Evolutionary conservation across 2,329 filamentous ascomycete species (phyloP).

Genomic region (Thermothelomyces thermophilus): DNA sequence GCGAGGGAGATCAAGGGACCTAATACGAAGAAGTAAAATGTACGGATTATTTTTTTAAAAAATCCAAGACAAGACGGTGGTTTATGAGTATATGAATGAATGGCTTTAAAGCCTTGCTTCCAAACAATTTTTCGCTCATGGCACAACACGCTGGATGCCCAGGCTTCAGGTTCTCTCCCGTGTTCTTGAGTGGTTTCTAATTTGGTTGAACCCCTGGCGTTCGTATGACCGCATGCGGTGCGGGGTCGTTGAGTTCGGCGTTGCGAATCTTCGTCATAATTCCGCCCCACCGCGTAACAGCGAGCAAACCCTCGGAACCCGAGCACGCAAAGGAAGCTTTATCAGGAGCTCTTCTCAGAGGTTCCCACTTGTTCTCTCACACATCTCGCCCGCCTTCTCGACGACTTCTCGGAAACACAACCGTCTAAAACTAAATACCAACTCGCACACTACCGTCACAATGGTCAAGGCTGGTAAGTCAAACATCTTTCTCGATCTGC

Average conservation of each 20-base stretch:
- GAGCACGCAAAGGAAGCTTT: constrained; percentile 6
- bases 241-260: constrained; percentile 17
- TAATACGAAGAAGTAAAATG: too few relatives aligned
- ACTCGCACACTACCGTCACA: constrained; percentile 51
- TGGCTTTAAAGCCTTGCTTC: not conserved
- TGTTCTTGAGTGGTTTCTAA: not conserved
- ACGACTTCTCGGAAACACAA: not conserved
- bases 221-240: constrained; percentile 21
- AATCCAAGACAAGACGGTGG: too few relatives aligned
- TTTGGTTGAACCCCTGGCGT: not conserved
- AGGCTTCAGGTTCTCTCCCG: not conserved
- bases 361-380: constrained; percentile 13
- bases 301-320: constrained; percentile 21
- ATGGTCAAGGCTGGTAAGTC: constrained; percentile 97
- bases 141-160: not conserved
- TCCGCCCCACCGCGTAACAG: constrained; percentile 18
- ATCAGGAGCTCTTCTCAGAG: not conserved
- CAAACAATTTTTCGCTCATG: not conserved
- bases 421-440: not conserved
- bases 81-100: too few relatives aligned
- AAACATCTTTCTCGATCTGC: not conserved
- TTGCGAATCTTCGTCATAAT: constrained; percentile 13
- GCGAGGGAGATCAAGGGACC: too few relatives aligned
- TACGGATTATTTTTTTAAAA: too few relatives aligned
- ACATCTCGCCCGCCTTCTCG: constrained; percentile 6